Percentiles rank a stretch among this genome's conserved stretches.
These are phyloP conservation scores for Colletotrichum acutatum DNA, from an alignment of 2,329 filamentous ascomycete species.

Conservation along the genomic window DNA sequence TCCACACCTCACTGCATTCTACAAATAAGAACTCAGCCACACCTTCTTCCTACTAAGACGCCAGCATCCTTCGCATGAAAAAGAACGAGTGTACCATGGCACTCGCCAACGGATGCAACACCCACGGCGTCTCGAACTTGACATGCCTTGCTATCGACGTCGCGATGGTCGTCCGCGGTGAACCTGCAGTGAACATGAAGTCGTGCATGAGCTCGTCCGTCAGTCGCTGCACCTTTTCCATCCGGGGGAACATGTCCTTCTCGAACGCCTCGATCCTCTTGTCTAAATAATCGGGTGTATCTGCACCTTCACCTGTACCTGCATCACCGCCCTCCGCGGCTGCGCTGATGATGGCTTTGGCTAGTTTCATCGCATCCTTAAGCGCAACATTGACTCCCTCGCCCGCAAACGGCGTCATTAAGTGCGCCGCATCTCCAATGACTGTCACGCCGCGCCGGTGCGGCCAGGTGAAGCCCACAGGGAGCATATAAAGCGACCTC, in stretches of 20 bases:
- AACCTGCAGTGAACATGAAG: conserved; percentile 59
- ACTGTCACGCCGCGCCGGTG: conserved; percentile 61
- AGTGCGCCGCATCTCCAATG: conserved; percentile 69
- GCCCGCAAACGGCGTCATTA: conserved; percentile 68
- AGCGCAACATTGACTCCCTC: conserved; percentile 70
- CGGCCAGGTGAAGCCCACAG: conserved; percentile 59
- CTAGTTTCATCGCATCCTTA: conserved; percentile 63
- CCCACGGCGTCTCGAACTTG: conserved; percentile 43
- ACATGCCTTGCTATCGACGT: conserved; percentile 46
- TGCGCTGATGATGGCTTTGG: conserved; percentile 51
- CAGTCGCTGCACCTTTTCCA: conserved; percentile 50
- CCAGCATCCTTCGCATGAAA: conserved; percentile 38
- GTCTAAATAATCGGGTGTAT: conserved; percentile 43
- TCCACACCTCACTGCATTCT: background rate
- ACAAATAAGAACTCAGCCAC: background rate
- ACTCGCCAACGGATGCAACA: conserved; percentile 45
- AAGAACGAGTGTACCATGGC: conserved; percentile 43
- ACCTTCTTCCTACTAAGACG: background rate
- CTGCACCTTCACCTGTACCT: no score
- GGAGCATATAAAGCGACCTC: conserved; percentile 63
- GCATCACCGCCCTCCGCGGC: conserved; percentile 36
- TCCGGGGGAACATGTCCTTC: conserved; percentile 50
- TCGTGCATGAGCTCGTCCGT: conserved; percentile 57
- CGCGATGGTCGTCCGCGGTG: conserved; percentile 56
- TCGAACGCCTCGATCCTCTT: conserved; percentile 49